Base-by-base conservation (phyloP, 73 alveolate species). In the Tetrahymena malaccensis region DNA sequence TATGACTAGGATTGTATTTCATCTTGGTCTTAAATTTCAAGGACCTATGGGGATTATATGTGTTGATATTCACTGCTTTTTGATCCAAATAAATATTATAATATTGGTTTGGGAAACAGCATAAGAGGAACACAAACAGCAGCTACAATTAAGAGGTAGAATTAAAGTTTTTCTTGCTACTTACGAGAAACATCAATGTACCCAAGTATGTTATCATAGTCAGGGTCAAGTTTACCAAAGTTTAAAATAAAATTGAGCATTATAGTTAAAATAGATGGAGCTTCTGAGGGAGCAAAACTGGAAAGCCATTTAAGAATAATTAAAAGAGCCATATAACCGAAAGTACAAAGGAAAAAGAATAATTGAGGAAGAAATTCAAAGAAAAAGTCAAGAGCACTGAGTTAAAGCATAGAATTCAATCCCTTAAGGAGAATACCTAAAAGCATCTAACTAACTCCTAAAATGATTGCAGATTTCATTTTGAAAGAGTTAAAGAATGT, bases 321-420 rank as follows among this genome's bases (percentile, higher is more conserved):
- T 10, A 98, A 95, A 57, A 98, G 70, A 94, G 97, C 98, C 99
- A 98, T 98, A 98, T 98, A 98, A 37, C 99, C 99, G 96, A 98
- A 98, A 55, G 98, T 94, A 19, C 97, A 96, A 5, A 94, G 22
- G 95, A 98, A 93, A 89, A 98, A 95, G 31, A 98, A 84, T 15
- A 98, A 43, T 96, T 98, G 96, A 21, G 99, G 99, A 21, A 98
- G 85, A 94, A 97, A 98, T 84, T 97, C 99, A 98, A 95, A 98
- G 70, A 96, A 85, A 96, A 96, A 97, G 83, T 97, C 99, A 12
- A 98, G 55, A 7, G 95, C 56, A 55, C 96, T 96, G 50, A 93
- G 83, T 85, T 96, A 97, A 85, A 89, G 96, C 35, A 97, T 33
- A 17, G 97, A 93, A 95, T 98, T 98, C 43, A 94, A 85, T 11